Base-by-base conservation (phyloP, 345 rosid species). In the Salix dunnii region DNA sequence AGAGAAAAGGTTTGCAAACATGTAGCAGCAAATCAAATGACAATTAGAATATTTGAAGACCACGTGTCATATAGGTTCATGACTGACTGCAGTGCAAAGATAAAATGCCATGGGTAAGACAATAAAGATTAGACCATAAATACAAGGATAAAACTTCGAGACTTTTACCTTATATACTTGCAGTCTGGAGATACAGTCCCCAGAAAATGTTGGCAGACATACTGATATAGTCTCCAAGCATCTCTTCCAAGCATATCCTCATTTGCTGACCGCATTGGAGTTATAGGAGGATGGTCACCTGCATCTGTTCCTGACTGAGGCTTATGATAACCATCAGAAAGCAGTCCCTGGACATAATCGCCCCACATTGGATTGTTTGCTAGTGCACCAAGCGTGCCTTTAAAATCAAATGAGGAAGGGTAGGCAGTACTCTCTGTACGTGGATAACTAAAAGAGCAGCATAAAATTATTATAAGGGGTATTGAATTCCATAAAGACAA, bases 241-340 rank as follows among this genome's bases (percentile, higher is more conserved):
- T 95, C 99, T 23, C 86, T 86, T 51, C 90, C 97, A 13, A 95
- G 82, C 83, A 80, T 76, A 82, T 81, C 88, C 88, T 93, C 97
- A 51, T 88, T 87, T 62, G 96, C 97, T 74, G 89, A 81, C 76
- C 80, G 87, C 88, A 95, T 89, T 25, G 97, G 97, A 66, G 99
- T 95, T 71, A 95, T 93, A 78, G 99, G 99, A 82, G 99, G 99
- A 86, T 95, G 99, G 79, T 95, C 97, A 73, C 99, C 99, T n/a
- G 83, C 97, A 85, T 95, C 99, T 0, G 90, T 90, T 79, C 97
- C 99, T 23, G 81, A 86, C 46, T 84, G 86, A 68, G 97, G 97
- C 84, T 88, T 89, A 55, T 82, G 80, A 82, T 86, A 91, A 63
- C 94, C 92, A 10, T 86, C 96, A 75, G 83, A 78, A 74, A 93